Evolutionary conservation across 176 grass and related monocot species (phyloP).

Genomic region (Ensete ventricosum): DNA sequence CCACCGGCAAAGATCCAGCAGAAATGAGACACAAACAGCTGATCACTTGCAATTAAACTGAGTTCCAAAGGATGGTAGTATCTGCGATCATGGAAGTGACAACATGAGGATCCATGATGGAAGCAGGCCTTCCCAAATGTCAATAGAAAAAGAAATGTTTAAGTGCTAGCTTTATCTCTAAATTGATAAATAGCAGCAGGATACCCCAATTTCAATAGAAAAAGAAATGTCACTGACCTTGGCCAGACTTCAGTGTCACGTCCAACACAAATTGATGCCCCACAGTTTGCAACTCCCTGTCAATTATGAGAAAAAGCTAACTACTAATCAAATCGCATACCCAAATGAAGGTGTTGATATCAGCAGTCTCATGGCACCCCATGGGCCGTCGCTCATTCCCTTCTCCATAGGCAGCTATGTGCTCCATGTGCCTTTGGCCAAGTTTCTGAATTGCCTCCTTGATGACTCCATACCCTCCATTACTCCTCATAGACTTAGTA

Average conservation of each 20-base stretch:
- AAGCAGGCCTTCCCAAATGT: slow-evolving; percentile 1
- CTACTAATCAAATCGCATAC: slow-evolving; percentile 14
- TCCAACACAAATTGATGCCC: slow-evolving; percentile 11
- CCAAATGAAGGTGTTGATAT: slow-evolving; percentile 95
- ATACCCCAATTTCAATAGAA: neutral
- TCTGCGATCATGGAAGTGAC: slow-evolving; percentile 11
- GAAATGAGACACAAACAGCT: neutral
- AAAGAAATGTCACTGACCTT: neutral
- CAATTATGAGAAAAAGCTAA: neutral
- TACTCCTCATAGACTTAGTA: slow-evolving; percentile 70
- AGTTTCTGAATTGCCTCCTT: slow-evolving; percentile 79
- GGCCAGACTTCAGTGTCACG: slow-evolving; percentile 3
- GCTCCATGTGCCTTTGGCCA: slow-evolving; percentile 49
- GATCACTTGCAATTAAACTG: neutral
- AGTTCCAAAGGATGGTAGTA: slow-evolving; percentile 3
- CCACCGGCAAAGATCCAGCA: too few relatives aligned
- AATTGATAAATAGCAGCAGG: neutral
- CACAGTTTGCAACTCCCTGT: slow-evolving; percentile 10
- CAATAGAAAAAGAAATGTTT: too few relatives aligned
- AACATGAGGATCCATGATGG: slow-evolving; percentile 12
- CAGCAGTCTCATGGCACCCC: slow-evolving; percentile 78
- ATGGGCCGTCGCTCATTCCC: slow-evolving; percentile 88
- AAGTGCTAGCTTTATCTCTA: neutral
- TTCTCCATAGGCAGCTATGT: slow-evolving; percentile 86
- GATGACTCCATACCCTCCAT: slow-evolving; percentile 72